Evolutionary conservation across 1,284 basidiomycete genomes (phyloP).

Genomic region (Violaceomyces palustris): DNA sequence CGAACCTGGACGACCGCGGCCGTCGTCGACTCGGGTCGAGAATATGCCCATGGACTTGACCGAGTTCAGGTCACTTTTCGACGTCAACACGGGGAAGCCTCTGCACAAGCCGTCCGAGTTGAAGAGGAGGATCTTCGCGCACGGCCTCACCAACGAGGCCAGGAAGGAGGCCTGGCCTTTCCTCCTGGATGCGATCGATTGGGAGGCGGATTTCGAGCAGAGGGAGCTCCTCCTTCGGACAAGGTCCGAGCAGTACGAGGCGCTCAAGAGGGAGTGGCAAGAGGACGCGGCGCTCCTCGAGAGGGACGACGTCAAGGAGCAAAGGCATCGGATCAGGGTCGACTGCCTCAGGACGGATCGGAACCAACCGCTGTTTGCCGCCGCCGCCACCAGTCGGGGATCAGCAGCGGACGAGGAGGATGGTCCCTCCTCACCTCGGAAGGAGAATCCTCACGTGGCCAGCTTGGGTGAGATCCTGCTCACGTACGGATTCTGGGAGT

Average conservation of each 20-base stretch:
- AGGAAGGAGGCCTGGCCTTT: constrained; percentile 72
- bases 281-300: constrained; percentile 10
- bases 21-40: constrained; percentile 2
- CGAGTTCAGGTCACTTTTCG: constrained; percentile 37
- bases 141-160: constrained; percentile 27
- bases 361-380: constrained; percentile 74
- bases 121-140: constrained; percentile 35
- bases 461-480: constrained; percentile 73
- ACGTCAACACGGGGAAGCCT: constrained; percentile 14
- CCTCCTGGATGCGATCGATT: constrained; percentile 74
- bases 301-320: constrained; percentile 52
- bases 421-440: constrained; percentile 64
- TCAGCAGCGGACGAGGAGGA: too few species aligned
- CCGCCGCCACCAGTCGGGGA: too few species aligned
- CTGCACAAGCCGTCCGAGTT: constrained; percentile 14
- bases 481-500: constrained; percentile 63
- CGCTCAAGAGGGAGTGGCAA: constrained; percentile 27
- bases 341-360: constrained; percentile 97
- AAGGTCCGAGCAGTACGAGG: constrained; percentile 31
- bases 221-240: too few species aligned
- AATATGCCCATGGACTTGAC: constrained; percentile 6
- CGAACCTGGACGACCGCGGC: too few species aligned
- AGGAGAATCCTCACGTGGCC: constrained; percentile 79
- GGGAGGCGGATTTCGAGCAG: constrained; percentile 58
- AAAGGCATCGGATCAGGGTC: constrained; percentile 84